Percentiles rank a stretch among this genome's conserved stretches.
These are phyloP conservation scores for Scalesia atractyloides DNA, from an alignment of 129 eudicot genomes.

Conservation along the genomic window DNA sequence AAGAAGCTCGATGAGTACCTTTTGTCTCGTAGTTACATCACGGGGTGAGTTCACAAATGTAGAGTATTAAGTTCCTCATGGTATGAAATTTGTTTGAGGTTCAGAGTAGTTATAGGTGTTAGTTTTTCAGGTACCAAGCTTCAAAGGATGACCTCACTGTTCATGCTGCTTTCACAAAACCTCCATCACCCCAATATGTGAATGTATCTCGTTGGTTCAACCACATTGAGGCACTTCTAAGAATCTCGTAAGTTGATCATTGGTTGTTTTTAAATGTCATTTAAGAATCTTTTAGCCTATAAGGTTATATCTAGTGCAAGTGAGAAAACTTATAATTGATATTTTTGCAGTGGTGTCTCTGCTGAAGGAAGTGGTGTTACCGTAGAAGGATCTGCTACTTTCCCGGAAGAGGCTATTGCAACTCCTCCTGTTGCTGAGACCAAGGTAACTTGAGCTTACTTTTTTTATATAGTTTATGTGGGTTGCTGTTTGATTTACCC, in stretches of 20 bases:
- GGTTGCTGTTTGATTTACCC: not conserved
- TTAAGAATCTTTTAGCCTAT: not conserved
- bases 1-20: constrained; percentile 96
- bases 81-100: not conserved
- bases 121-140: constrained; percentile 70
- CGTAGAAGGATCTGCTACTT: constrained; percentile 66
- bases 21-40: constrained; percentile 79
- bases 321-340: not conserved
- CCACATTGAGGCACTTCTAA: constrained; percentile 81
- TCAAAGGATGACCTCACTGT: constrained; percentile 90
- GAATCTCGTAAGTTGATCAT: constrained; percentile 69
- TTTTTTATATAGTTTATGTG: not conserved
- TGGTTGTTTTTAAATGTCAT: not conserved
- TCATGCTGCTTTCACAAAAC: constrained; percentile 59
- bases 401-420: constrained; percentile 47
- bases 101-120: not conserved
- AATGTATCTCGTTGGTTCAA: constrained; percentile 83
- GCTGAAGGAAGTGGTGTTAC: constrained; percentile 85
- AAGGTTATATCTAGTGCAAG: not conserved
- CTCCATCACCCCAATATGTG: constrained; percentile 70
- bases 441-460: constrained; percentile 42
- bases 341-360: constrained; percentile 69
- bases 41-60: constrained; percentile 58
- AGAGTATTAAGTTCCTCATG: not conserved
- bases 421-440: constrained; percentile 72